Evolutionary conservation across 495 filamentous ascomycete species (phyloP).

Genomic region (Daldinia caldariorum): DNA sequence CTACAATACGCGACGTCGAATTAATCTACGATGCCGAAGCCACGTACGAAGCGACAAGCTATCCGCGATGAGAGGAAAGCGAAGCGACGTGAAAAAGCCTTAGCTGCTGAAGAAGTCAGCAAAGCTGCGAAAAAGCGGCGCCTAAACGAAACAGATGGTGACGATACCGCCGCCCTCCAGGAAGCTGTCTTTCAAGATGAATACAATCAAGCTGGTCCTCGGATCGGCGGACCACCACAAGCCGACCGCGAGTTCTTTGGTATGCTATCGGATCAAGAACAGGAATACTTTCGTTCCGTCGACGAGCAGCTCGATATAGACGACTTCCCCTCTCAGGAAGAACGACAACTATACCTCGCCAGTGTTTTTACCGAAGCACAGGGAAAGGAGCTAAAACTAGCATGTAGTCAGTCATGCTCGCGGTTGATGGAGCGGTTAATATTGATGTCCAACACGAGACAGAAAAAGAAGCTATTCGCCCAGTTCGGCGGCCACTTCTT

Average conservation of each 20-base stretch:
- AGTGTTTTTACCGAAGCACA: slow-evolving; percentile 87
- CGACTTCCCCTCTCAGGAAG: slow-evolving; percentile 80
- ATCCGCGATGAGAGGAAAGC: slow-evolving; percentile 59
- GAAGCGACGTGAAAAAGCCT: slow-evolving; percentile 51
- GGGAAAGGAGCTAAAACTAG: slow-evolving; percentile 95
- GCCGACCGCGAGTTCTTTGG: slow-evolving; percentile 78
- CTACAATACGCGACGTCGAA: neutral
- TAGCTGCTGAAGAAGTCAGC: slow-evolving; percentile 45
- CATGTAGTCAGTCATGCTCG: slow-evolving; percentile 93
- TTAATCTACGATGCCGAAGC: slow-evolving; percentile 42
- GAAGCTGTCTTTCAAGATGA: slow-evolving; percentile 46
- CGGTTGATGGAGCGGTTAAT: slow-evolving; percentile 92
- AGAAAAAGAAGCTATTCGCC: slow-evolving; percentile 85
- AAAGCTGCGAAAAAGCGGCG: slow-evolving; percentile 54
- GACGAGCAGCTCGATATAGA: slow-evolving; percentile 89
- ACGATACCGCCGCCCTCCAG: slow-evolving; percentile 38
- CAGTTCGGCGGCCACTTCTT: slow-evolving; percentile 90
- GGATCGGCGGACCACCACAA: slow-evolving; percentile 38
- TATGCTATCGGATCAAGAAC: slow-evolving; percentile 86
- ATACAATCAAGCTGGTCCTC: slow-evolving; percentile 23
- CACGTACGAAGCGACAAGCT: slow-evolving; percentile 56
- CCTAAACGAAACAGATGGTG: slow-evolving; percentile 39
- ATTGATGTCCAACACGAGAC: slow-evolving; percentile 75
- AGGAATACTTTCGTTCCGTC: slow-evolving; percentile 91
- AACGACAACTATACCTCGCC: slow-evolving; percentile 79